Conservation (phyloP, 2,329 filamentous ascomycete species). For the Phaeophleospora eucalypticola region DNA sequence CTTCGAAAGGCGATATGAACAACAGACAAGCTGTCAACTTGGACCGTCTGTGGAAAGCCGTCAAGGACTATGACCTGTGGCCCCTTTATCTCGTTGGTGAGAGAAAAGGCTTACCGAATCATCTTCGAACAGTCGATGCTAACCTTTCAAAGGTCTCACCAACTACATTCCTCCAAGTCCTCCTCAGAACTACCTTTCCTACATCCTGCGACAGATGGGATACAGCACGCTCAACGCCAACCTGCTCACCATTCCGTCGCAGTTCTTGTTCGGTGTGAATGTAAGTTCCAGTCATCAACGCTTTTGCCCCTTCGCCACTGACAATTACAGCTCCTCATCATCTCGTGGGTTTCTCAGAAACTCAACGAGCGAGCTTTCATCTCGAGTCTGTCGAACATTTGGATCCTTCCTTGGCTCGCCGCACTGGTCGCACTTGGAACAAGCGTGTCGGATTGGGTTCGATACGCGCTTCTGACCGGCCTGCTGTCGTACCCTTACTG, state of each 20-base stretch:
- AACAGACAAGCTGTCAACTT: constrained; percentile 51
- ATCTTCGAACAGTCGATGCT: neutral
- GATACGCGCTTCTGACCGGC: constrained; percentile 37
- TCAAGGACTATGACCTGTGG: constrained; percentile 41
- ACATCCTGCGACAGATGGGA: constrained; percentile 31
- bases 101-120: neutral
- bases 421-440: constrained; percentile 38
- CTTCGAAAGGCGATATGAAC: constrained; percentile 52
- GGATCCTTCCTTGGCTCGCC: constrained; percentile 58
- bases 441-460: constrained; percentile 35
- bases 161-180: constrained; percentile 52
- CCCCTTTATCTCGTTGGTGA: constrained; percentile 15
- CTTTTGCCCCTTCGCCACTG: constrained; percentile 29
- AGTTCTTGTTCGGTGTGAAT: constrained; percentile 21
- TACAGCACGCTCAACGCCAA: constrained; percentile 59
- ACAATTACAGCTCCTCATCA: constrained; percentile 41
- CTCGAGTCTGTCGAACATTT: constrained; percentile 42
- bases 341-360: constrained; percentile 49
- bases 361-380: constrained; percentile 52
- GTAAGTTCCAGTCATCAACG: no score
- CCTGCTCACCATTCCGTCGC: constrained; percentile 55
- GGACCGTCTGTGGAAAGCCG: constrained; percentile 35
- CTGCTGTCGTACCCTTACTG: constrained; percentile 42
- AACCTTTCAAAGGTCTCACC: constrained; percentile 9
- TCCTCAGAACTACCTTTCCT: constrained; percentile 53